phyloP scores from a whole-genome alignment of 305 asterid species.

The Solanum hybrid region DNA sequence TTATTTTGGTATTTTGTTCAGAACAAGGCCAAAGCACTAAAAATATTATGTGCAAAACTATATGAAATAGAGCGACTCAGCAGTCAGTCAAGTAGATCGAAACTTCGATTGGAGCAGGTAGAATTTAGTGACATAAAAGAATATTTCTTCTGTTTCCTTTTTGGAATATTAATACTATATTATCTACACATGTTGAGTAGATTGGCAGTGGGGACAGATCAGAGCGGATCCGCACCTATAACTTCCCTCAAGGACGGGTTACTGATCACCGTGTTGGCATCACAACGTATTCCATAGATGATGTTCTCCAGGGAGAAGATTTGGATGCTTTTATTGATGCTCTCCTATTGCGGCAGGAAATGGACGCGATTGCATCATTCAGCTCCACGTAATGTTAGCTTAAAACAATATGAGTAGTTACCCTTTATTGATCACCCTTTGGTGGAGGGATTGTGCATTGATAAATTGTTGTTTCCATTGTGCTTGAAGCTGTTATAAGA shows the following conservation, averaged over 20 bases:
- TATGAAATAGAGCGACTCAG: conserved; percentile 75
- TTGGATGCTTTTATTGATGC: conserved; percentile 72
- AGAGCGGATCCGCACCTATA: conserved; percentile 91
- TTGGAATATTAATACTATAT: not conserved
- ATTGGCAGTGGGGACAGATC: conserved; percentile 98
- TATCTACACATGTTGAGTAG: conserved; percentile 32
- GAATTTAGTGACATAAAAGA: not conserved
- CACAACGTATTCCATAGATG: conserved; percentile 69
- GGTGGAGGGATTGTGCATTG: not conserved
- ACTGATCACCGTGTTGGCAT: conserved; percentile 94
- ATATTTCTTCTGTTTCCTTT: not conserved
- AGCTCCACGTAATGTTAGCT: conserved; percentile 26
- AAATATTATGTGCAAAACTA: conserved; percentile 73
- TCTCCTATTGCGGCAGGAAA: conserved; percentile 80
- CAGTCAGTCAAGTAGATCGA: conserved; percentile 57
- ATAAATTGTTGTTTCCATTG: not conserved
- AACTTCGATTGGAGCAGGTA: conserved; percentile 81
- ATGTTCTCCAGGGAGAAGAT: conserved; percentile 73
- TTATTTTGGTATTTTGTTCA: conserved; percentile 18
- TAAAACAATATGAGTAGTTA: not conserved
- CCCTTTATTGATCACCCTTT: not conserved
- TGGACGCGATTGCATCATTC: conserved; percentile 74
- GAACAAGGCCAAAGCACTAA: conserved; percentile 94
- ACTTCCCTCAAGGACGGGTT: conserved; percentile 95
- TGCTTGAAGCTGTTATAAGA: not conserved